A percentile compares a stretch with the other conserved stretches of the same genome.
Evolutionary conservation across 352 stramenopile species (phyloP).

Genomic region (Phytophthora sp.): DNA sequence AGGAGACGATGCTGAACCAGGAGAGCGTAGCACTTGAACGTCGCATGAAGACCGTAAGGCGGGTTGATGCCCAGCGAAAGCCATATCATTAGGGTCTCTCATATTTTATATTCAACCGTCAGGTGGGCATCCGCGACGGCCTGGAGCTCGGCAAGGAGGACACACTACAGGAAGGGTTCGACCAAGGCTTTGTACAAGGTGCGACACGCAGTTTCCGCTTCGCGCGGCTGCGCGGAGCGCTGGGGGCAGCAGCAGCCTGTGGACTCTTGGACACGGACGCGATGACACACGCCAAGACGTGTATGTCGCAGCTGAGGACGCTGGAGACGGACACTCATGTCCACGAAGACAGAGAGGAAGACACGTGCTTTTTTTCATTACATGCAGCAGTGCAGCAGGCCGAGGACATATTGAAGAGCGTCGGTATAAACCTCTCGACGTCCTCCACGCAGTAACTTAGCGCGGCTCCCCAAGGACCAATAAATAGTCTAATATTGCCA

Average conservation of each 20-base stretch:
- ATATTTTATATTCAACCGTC: constrained; percentile 16
- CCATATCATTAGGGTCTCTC: constrained; percentile 5
- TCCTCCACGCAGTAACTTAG: constrained; percentile 1
- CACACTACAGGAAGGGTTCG: constrained; percentile 76
- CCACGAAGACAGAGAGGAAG: constrained; percentile 3
- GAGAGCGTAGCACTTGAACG: constrained; percentile 64
- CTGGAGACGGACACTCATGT: constrained; percentile 34
- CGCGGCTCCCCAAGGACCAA: constrained; percentile 2
- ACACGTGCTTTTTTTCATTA: constrained; percentile 9
- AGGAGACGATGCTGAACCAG: constrained; percentile 49
- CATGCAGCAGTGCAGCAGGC: constrained; percentile 16
- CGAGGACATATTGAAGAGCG: constrained; percentile 17
- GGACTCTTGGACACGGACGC: constrained; percentile 23
- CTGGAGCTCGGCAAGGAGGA: constrained; percentile 76
- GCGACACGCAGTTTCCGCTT: constrained; percentile 51
- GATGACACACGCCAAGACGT: constrained; percentile 14
- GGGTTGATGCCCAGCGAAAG: not conserved
- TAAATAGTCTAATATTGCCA: constrained; percentile 3
- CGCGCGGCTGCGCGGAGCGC: constrained; percentile 51
- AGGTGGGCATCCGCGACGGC: constrained; percentile 73
- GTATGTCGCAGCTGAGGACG: constrained; percentile 21
- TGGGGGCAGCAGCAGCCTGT: constrained; percentile 39
- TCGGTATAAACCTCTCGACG: constrained; percentile 24
- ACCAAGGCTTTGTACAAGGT: constrained; percentile 52
- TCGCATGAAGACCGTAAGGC: constrained; percentile 64